A percentile compares a stretch with the other conserved stretches of the same genome.
phyloP scores from a whole-genome alignment of 345 rosid species.

The Aquilaria sinensis region DNA sequence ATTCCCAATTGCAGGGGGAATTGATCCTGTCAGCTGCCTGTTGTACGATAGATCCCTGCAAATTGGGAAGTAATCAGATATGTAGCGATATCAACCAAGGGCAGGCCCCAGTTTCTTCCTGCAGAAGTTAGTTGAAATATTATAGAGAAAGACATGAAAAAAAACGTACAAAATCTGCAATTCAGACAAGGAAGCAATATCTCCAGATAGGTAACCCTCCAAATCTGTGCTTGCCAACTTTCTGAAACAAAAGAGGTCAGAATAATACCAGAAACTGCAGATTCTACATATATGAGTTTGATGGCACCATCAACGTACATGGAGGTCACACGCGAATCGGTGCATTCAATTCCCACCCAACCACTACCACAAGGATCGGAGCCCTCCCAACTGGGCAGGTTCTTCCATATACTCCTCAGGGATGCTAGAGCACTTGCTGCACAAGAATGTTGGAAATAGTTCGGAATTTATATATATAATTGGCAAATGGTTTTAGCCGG shows the following conservation, averaged over 20 bases:
- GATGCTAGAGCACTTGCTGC: constrained; percentile 42
- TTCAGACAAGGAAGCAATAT: constrained; percentile 49
- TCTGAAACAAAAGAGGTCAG: constrained; percentile 35
- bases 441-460: background rate
- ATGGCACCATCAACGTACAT: constrained; percentile 35
- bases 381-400: constrained; percentile 59
- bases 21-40: constrained; percentile 47
- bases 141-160: background rate
- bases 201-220: constrained; percentile 49
- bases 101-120: too few species aligned
- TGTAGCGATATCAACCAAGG: background rate
- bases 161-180: constrained; percentile 54
- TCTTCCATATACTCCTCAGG: constrained; percentile 38
- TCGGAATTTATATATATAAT: background rate
- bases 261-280: background rate
- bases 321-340: constrained; percentile 35
- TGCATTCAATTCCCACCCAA: constrained; percentile 73
- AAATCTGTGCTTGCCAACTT: constrained; percentile 45
- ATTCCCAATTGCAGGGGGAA: constrained; percentile 53
- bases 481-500: background rate
- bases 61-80: constrained; percentile 13
- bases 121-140: too few species aligned
- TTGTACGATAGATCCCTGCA: constrained; percentile 85
- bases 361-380: constrained; percentile 63
- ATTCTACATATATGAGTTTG: background rate